phyloP scores from a whole-genome alignment of 805 yeast species.

The Wickerhamomyces tratensis region DNA sequence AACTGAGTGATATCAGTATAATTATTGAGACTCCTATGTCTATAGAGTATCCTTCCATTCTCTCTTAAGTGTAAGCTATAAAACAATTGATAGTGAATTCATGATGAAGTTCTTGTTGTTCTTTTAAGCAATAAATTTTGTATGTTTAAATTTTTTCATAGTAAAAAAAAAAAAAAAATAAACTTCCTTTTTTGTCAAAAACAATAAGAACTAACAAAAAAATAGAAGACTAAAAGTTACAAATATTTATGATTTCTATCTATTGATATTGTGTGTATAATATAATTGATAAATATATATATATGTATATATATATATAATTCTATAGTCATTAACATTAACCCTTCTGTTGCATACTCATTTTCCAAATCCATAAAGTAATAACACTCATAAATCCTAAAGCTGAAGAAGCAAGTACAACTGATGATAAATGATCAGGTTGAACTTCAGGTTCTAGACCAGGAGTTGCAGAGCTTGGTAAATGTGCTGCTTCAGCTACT shows the following conservation, averaged over 20 bases:
- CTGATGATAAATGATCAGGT: slow-evolving; percentile 36
- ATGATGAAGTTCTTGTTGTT: too few species aligned
- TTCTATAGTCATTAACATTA: not conserved
- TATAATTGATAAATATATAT: not conserved
- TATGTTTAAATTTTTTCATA: not conserved
- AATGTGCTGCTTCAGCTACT: slow-evolving; percentile 78
- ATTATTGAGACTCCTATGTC: slow-evolving; percentile 17
- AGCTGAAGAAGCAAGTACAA: slow-evolving; percentile 60
- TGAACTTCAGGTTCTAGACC: slow-evolving; percentile 59
- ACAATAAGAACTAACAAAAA: not conserved
- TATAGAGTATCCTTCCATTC: not conserved
- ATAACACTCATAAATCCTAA: slow-evolving; percentile 55
- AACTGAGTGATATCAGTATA: slow-evolving; percentile 29
- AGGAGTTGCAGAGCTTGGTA: slow-evolving; percentile 72
- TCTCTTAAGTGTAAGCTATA: too few species aligned
- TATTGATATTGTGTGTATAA: too few species aligned
- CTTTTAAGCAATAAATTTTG: not conserved
- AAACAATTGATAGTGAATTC: too few species aligned
- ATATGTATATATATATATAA: not conserved
- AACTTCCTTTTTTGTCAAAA: not conserved
- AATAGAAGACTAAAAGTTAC: not conserved
- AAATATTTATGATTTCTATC: too few species aligned
- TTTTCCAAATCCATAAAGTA: slow-evolving; percentile 56
- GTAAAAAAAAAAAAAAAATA: not conserved
- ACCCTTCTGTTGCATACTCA: slow-evolving; percentile 3